Evolutionary conservation across 1,284 basidiomycete species (phyloP), one percentile per base, ranked within the genome.

Genomic region (Kwoniella shivajii): DNA sequence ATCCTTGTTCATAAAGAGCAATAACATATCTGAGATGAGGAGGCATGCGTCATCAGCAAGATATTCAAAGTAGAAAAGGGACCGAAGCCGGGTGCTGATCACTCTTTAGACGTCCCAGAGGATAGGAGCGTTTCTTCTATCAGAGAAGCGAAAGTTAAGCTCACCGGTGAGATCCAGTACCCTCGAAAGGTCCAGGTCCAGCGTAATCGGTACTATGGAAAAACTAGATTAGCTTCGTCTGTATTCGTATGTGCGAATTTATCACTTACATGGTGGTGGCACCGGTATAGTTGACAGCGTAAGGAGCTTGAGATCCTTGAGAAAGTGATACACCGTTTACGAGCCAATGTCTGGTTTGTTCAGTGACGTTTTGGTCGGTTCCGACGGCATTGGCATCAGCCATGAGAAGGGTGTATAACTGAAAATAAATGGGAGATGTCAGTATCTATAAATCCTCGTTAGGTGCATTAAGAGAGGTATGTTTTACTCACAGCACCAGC

Each of bases 341-440:
- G 47, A 92, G 84, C 88, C 88, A 92, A 79, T 91, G 90, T 59
- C 88, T 84, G 54, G 84, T 88, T 65, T 75, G 68, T 13, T 56
- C 42, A 27, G 61, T 66, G 51, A 50, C 60, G 39, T 78, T 72
- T 56, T 84, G 77, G 63, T 86, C 80, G 46, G 80, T 74, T 41
- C 87, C 87, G 39, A 85, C 84, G 30, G 82, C 67, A 59, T 84
- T 84, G 16, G 86, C 86, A 67, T 90, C 88, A 34, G 84, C 82
- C 85, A 90, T 88, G 27, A 82, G 78, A 45, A 90, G 67, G 31
- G 70, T 69, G 67, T 69, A 72, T 20, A 56, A 57, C 70, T 68
- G 57, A 20, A 22, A 39, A 7, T 39, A 22, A 24, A 16, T 26
- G 14, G 24, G 45, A 29, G 3, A 37, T 24, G 26, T 42, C 26